Evolutionary conservation across 352 stramenopile species (phyloP).

Genomic region (Pythium dissotocum): DNA sequence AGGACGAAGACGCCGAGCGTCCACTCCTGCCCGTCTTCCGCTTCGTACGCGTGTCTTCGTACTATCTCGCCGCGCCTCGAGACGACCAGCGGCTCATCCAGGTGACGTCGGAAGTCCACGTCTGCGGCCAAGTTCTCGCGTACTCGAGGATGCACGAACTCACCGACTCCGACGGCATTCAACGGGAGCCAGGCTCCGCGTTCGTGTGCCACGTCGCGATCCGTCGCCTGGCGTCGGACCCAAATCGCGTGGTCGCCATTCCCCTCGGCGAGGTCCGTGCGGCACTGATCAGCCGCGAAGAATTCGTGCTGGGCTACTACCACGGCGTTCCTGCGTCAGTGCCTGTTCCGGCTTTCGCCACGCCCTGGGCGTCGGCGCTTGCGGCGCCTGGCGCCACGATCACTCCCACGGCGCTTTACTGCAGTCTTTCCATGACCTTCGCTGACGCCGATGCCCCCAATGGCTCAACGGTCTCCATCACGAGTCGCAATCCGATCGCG

Average conservation of each 20-base stretch:
- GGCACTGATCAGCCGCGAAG: background rate
- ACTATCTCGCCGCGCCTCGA: slow-evolving; percentile 4
- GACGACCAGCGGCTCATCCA: background rate
- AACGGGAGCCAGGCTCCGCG: slow-evolving; percentile 5
- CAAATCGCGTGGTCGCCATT: background rate
- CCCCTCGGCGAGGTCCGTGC: slow-evolving; percentile 2
- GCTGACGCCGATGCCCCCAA: background rate
- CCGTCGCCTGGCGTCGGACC: background rate
- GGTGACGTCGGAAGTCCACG: background rate
- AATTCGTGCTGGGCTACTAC: slow-evolving; percentile 13
- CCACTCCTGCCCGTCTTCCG: slow-evolving; percentile 12
- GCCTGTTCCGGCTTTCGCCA: background rate
- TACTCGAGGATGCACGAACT: background rate
- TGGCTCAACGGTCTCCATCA: background rate
- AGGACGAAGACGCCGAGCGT: slow-evolving; percentile 6
- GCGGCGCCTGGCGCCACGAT: slow-evolving; percentile 2
- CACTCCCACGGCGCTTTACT: background rate
- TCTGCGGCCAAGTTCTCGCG: slow-evolving; percentile 12
- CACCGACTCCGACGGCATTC: background rate
- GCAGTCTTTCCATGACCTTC: background rate
- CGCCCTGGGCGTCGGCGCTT: background rate
- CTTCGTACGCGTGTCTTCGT: slow-evolving; percentile 8
- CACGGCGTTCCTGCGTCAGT: background rate
- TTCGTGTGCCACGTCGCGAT: slow-evolving; percentile 13
- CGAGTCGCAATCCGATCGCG: background rate